Base-by-base conservation (phyloP, 2,329 filamentous ascomycete species). In the Xylariaceae sp. region DNA sequence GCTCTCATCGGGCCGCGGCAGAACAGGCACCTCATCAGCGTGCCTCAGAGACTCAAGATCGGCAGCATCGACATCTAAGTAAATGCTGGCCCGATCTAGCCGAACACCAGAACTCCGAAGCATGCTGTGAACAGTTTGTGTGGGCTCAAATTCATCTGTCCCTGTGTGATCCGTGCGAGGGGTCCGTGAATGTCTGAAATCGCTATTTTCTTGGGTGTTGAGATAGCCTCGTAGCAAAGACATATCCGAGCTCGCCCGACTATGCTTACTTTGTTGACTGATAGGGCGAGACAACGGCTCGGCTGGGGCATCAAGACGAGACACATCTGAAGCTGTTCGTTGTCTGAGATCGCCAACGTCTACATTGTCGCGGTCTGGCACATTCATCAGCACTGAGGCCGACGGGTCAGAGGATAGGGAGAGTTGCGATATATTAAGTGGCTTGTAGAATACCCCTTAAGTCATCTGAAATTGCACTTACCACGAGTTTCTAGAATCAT, bases 61-160 rank as follows among this genome's bases (percentile, higher is more conserved):
- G 7, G 87, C 89, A 71, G 90, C 88, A 51, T 90, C 88, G 53
- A 87, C 76, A 60, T 88, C 84, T 45, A 88, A 88, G 0, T 85
- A 82, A 62, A 67, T 41, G 52, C 74, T 72, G 3, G 75, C 74
- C 49, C 74, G 75, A 59, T 84, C 82, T 9, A 82, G 71, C 23
- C 81, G 78, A 51, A 82, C 78, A 55, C 82, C 81, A n/a, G 79
- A 73, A 5, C 76, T 78, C 51, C 80, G 78, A 57, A 81, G 73
- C 75, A 79, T 78, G 65, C 76, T 77, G 52, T 77, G 78, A 30
- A 81, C 74, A 4, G 77, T 77, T 61, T 77, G 77, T n/a, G 71
- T 63, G 7, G 76, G 60, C 68, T 79, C 73, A 68, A 79, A 75
- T 69, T 82, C 78, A 69, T 79, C 71, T 49, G 67, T 70, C 45